phyloP scores from a whole-genome alignment of 352 stramenopile species.

The Pythium phragmiticola region DNA sequence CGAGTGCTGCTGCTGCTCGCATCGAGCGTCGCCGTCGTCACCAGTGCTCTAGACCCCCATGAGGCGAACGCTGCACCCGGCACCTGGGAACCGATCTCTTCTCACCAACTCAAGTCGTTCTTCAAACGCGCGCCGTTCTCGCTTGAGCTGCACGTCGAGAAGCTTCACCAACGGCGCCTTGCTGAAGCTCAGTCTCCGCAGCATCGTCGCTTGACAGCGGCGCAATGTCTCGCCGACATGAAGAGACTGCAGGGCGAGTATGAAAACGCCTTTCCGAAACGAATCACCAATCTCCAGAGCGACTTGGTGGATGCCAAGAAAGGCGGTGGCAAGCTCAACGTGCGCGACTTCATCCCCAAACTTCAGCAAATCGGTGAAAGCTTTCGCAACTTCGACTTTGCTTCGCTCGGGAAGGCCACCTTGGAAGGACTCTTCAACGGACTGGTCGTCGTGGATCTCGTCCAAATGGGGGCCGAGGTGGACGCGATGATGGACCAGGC shows the following conservation, averaged over 20 bases:
- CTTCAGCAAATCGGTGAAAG: not conserved
- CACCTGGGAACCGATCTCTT: not conserved
- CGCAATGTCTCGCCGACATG: not conserved
- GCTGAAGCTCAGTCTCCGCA: not conserved
- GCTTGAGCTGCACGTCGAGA: not conserved
- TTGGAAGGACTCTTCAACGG: not conserved
- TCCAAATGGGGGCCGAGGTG: not conserved
- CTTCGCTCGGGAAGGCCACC: not conserved
- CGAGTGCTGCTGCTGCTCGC: too few species aligned
- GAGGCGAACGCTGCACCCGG: too few species aligned
- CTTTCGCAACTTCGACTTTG: conserved; percentile 14
- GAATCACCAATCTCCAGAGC: too few species aligned
- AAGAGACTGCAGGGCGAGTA: not conserved
- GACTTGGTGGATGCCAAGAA: not conserved
- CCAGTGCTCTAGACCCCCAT: too few species aligned
- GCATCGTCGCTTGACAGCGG: not conserved
- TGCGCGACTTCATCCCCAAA: not conserved
- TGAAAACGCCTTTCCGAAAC: too few species aligned
- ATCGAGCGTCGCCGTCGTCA: too few species aligned
- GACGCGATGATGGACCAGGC: not conserved
- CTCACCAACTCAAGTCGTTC: not conserved
- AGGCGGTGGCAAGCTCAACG: not conserved
- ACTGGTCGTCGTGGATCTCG: not conserved
- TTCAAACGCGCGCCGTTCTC: conserved; percentile 11
- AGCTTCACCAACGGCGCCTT: conserved; percentile 1